Evolutionary conservation across 257 asterid genomes (phyloP), one percentile per base, ranked within the genome.

Genomic region (Petunia secreta): DNA sequence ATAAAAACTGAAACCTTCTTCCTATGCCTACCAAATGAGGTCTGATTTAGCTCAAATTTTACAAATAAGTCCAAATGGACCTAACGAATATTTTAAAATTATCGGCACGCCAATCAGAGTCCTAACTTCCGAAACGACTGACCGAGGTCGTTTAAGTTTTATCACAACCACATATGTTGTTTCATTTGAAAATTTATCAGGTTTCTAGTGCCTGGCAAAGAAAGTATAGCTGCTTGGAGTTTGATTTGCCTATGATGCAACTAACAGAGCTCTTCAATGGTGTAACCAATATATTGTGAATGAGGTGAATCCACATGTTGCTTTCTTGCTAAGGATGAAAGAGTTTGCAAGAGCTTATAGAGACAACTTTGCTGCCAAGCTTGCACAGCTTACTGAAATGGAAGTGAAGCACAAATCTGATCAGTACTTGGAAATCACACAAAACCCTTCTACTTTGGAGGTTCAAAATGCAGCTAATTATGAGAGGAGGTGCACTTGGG

Each of bases 181-280:
- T 94, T 79, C 97, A 90, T 84, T 75, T 94, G 85, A 97, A 91
- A 9, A 94, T 94, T 7, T 93, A 92, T 9, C 92, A 90, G 87
- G 79, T 80, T 80, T 83, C 95, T 5, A 83, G 87, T n/a, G 37
- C 93, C 1, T 96, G 97, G 2, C 87, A 92, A 10, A 92, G 98
- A 97, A 92, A 97, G 75, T 97, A 94, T 79, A 97, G 98, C 38
- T 92, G 98, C 88, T 85, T 94, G 91, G 98, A 94, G 96, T 86
- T 90, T 75, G 98, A 94, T 89, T 82, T 94, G 74, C 98, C 98
- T 39, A 92, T 94, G 98, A 90, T 92, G 93, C 98, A 92, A 85
- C 83, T 94, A 89, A 94, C 91, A 83, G 98, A 94, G 88, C 98
- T 94, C 50, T 94, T 94, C 75, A 94, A 94, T 79, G 98, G 92